phyloP scores from a whole-genome alignment of 2,329 filamentous ascomycete genomes.

The Amauroascus verrucosus region DNA sequence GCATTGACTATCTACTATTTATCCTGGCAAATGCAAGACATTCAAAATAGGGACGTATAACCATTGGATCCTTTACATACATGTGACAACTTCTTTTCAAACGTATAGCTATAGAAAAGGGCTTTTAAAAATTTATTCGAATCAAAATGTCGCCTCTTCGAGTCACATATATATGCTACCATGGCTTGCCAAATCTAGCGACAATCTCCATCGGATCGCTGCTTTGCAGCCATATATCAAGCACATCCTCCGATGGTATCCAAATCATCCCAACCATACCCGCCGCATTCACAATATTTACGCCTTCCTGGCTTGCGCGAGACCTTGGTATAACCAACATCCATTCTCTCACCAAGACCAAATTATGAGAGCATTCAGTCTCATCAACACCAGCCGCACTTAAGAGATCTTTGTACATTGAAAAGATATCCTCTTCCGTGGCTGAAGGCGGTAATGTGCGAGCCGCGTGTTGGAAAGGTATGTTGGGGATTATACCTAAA shows the following conservation, averaged over 20 bases:
- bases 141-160: no score
- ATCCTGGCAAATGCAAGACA: no score
- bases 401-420: conserved; percentile 13
- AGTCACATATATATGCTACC: conserved; percentile 5
- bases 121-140: no score
- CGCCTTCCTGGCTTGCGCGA: conserved; percentile 20
- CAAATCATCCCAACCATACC: conserved; percentile 39
- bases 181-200: conserved; percentile 25
- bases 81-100: no score
- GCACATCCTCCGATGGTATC: conserved; percentile 22
- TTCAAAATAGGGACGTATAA: no score
- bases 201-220: conserved; percentile 29
- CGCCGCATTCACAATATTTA: conserved; percentile 17
- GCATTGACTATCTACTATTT: no score
- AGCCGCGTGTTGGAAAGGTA: conserved; percentile 13
- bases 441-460: background rate
- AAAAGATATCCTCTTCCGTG: conserved; percentile 7
- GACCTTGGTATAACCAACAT: conserved; percentile 41
- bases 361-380: conserved; percentile 33
- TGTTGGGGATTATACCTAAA: conserved; percentile 14
- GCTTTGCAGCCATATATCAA: conserved; percentile 31
- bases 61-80: no score
- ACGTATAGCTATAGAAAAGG: no score
- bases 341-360: conserved; percentile 35
- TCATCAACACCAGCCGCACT: conserved; percentile 11